Evolutionary conservation across 140 eudicot genomes (phyloP).

Genomic region (Anethum foeniculum): DNA sequence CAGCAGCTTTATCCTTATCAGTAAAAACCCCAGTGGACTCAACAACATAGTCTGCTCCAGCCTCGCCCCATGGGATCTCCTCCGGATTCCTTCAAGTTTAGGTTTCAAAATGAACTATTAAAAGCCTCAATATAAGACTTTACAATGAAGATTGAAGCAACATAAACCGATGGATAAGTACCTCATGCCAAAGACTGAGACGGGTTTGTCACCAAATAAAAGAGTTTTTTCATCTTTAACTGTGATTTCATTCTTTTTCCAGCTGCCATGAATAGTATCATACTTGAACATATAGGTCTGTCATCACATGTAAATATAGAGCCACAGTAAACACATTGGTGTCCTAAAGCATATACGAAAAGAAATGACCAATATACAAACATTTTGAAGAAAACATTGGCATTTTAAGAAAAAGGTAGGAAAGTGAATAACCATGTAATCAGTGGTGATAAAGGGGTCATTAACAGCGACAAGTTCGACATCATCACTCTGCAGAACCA

Average conservation of each 20-base stretch:
- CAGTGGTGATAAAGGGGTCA: constrained; percentile 68
- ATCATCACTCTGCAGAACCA: constrained; percentile 64
- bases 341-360: not conserved
- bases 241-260: constrained; percentile 47
- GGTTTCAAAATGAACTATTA: not conserved
- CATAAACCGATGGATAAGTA: constrained; percentile 5
- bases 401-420: not conserved
- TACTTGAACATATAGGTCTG: constrained; percentile 88
- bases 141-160: not conserved
- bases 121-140: not conserved
- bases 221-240: constrained; percentile 70
- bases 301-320: not conserved
- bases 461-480: constrained; percentile 80
- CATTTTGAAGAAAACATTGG: not conserved
- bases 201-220: constrained; percentile 57
- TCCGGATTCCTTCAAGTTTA: constrained; percentile 54
- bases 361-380: not conserved
- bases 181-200: constrained; percentile 56
- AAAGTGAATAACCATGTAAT: constrained; percentile 43
- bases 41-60: constrained; percentile 79
- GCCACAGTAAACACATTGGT: not conserved
- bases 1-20: constrained; percentile 84
- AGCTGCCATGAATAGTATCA: constrained; percentile 75
- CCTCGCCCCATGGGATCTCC: constrained; percentile 88
- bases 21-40: constrained; percentile 94